Evolutionary conservation across 352 stramenopile genomes (phyloP), one percentile per base, ranked within the genome.

Genomic region (Phytophthora niederhauseri): DNA sequence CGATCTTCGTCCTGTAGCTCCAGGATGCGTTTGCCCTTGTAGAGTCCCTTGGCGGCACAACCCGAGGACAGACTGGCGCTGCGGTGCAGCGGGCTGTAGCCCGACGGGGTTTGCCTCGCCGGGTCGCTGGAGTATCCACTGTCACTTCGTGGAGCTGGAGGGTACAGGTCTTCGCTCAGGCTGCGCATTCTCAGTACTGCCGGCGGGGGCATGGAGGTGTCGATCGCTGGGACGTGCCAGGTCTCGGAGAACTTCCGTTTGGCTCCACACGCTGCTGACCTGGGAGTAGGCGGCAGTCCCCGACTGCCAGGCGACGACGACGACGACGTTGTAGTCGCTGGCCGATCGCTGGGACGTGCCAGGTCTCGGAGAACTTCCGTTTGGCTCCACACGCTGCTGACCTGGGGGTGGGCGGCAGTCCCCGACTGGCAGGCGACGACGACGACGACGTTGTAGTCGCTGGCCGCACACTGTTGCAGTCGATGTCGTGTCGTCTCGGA

Each of bases 1-100:
- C 86, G 84, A 58, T 92, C 84, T 76, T 94, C 84, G 64, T 94
- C 82, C 60, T 91, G 83, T 19, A 94, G 67, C 54, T 94, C 80
- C 22, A 94, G 59, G 20, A 94, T 90, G 9, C 84, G 76, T 62
- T 94, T 94, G 26, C 81, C 84, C 50, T 89, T 89, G 74, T 81
- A 90, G 28, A 78, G 30, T 0, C 71, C 65, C 19, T 74, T 79
- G 7, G 68, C 61, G 1, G 67, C 71, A 36, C 76, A 78, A 6
- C 70, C 70, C 8, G 68, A 75, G 15, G 73, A 76, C n/a, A 77
- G 62, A 36, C 81, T 90, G 15, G 57, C 57, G 36, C 79, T 84
- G 51, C 79, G 68, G 12, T 71, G 68, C n/a, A 85, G 24, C 24
- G 56, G 49, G 26, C 73, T 76, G 52, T 57, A 66, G 14, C 63